phyloP scores from a whole-genome alignment of 805 yeast species.

The Teunomyces lycoperdinae region DNA sequence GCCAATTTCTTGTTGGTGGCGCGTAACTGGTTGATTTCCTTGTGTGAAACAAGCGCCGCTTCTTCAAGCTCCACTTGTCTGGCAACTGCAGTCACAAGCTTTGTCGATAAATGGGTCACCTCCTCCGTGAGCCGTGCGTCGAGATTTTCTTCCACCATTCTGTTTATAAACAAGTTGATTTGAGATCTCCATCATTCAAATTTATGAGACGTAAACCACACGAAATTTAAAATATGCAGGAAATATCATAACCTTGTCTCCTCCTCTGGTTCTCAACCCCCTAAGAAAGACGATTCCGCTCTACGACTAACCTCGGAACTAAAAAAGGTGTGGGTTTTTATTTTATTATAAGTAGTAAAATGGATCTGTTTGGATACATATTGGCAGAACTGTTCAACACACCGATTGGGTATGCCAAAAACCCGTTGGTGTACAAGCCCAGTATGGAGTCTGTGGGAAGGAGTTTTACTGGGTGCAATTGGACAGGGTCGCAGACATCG shows the following conservation, averaged over 20 bases:
- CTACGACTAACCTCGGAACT: no score
- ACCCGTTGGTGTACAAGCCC: conserved; percentile 11
- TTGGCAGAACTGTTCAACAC: conserved; percentile 12
- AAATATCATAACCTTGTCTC: no score
- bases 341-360: neutral
- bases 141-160: conserved; percentile 11
- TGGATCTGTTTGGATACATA: neutral
- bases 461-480: neutral
- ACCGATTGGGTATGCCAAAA: conserved; percentile 23
- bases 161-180: neutral
- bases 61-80: conserved; percentile 57
- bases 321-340: neutral
- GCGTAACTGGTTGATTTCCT: conserved; percentile 31
- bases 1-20: conserved; percentile 19
- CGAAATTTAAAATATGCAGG: no score
- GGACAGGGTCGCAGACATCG: neutral
- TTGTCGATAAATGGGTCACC: conserved; percentile 56
- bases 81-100: conserved; percentile 57
- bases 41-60: conserved; percentile 36
- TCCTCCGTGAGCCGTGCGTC: conserved; percentile 49
- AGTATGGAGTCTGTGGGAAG: neutral
- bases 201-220: neutral
- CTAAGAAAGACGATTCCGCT: no score
- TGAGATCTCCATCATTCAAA: neutral
- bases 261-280: no score